phyloP scores from a whole-genome alignment of 306 rosid genomes.

The Prunus fruticosa region DNA sequence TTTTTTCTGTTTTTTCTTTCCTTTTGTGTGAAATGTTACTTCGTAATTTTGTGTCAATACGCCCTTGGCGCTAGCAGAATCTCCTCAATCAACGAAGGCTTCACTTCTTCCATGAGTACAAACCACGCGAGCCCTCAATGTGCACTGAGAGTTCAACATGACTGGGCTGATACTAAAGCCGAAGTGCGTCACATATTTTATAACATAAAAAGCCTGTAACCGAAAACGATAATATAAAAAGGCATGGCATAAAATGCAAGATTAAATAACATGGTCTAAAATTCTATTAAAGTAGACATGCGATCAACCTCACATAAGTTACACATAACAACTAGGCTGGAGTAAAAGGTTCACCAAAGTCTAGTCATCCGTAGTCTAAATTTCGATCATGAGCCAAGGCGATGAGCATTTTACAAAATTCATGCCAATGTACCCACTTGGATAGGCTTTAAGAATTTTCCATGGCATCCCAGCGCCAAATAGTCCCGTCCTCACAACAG shows the following conservation, averaged over 20 bases:
- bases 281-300: neutral
- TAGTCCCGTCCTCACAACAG: constrained; percentile 93
- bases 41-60: no score
- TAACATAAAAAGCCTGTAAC: neutral
- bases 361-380: neutral
- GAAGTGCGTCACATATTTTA: neutral
- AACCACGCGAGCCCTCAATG: neutral
- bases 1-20: no score
- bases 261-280: neutral
- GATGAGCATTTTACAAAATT: neutral
- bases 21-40: no score
- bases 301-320: neutral
- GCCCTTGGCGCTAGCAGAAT: no score
- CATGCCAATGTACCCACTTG: neutral
- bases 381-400: neutral
- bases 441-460: constrained; percentile 26
- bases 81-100: neutral
- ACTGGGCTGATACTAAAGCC: neutral
- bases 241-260: neutral
- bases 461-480: constrained; percentile 96
- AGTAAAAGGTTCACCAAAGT: neutral
- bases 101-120: neutral
- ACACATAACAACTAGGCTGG: neutral
- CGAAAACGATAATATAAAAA: no score
- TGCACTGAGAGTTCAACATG: neutral